Conservation (phyloP, 345 rosid genomes). For the Citrus sp. region DNA sequence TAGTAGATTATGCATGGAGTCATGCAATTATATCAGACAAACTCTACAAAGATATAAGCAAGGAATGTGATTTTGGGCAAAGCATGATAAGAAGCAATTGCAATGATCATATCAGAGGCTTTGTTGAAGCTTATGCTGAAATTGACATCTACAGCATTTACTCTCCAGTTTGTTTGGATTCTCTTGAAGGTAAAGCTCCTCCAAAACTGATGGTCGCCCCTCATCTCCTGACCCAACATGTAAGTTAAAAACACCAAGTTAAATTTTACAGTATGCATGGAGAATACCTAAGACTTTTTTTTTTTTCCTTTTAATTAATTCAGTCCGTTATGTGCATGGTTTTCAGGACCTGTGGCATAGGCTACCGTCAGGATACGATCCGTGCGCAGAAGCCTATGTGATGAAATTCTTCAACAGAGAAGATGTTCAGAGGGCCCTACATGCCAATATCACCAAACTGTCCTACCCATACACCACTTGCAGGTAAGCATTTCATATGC, state of each 20-base stretch:
- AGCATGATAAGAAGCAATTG: conserved; percentile 20
- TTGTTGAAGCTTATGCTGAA: conserved; percentile 39
- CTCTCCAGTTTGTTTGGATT: conserved; percentile 46
- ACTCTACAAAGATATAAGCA: conserved; percentile 37
- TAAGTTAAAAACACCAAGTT: neutral
- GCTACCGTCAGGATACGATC: conserved; percentile 70
- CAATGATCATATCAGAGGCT: conserved; percentile 17
- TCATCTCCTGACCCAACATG: conserved; percentile 28
- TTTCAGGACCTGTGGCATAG: conserved; percentile 45
- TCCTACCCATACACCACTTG: conserved; percentile 58
- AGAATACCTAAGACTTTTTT: no score
- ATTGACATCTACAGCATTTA: conserved; percentile 74
- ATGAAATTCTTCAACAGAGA: conserved; percentile 52
- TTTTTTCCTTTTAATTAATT: neutral
- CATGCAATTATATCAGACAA: conserved; percentile 74
- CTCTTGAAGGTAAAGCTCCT: neutral
- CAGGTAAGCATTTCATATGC: conserved; percentile 39
- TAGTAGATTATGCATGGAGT: conserved; percentile 71
- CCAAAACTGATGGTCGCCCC: conserved; percentile 32
- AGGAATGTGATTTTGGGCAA: conserved; percentile 37
- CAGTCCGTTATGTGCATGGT: neutral
- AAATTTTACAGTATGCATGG: no score
- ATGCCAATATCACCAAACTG: conserved; percentile 63
- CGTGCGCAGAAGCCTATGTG: conserved; percentile 56
- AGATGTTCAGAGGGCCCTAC: conserved; percentile 72